Conservation (phyloP, 306 rosid genomes). For the Acacia melanoxylon region DNA sequence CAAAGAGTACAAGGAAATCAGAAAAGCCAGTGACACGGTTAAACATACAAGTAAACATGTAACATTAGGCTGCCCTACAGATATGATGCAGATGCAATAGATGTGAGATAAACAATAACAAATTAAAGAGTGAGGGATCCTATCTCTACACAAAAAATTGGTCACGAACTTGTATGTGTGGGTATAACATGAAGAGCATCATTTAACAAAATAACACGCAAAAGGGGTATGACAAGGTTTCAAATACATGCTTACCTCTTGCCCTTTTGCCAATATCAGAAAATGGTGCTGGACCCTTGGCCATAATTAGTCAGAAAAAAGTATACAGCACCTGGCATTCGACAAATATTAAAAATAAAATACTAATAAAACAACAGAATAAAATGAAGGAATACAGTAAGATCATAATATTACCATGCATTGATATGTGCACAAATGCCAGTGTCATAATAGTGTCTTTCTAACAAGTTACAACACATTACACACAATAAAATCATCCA, state of each 20-base stretch:
- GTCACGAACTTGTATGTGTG: background rate
- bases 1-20: constrained; percentile 6
- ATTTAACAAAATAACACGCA: background rate
- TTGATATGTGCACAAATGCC: background rate
- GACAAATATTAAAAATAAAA: background rate
- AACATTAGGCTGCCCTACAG: background rate
- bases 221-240: background rate
- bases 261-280: constrained; percentile 86
- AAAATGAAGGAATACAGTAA: background rate
- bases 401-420: background rate
- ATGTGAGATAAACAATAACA: background rate
- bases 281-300: constrained; percentile 81
- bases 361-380: background rate
- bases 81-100: constrained; percentile 1
- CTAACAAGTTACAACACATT: background rate
- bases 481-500: background rate
- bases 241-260: constrained; percentile 55
- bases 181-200: background rate
- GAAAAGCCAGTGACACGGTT: background rate
- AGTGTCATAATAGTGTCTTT: background rate
- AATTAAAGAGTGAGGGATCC: constrained; percentile 3
- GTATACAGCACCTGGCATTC: constrained; percentile 33
- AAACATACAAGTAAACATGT: background rate
- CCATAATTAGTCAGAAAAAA: constrained; percentile 58
- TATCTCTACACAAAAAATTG: constrained; percentile 6